Percentiles rank a stretch among this genome's conserved stretches.
These are phyloP conservation scores for Beauveria sp. DNA, from an alignment of 2,329 filamentous ascomycete genomes.

Conservation along the genomic window DNA sequence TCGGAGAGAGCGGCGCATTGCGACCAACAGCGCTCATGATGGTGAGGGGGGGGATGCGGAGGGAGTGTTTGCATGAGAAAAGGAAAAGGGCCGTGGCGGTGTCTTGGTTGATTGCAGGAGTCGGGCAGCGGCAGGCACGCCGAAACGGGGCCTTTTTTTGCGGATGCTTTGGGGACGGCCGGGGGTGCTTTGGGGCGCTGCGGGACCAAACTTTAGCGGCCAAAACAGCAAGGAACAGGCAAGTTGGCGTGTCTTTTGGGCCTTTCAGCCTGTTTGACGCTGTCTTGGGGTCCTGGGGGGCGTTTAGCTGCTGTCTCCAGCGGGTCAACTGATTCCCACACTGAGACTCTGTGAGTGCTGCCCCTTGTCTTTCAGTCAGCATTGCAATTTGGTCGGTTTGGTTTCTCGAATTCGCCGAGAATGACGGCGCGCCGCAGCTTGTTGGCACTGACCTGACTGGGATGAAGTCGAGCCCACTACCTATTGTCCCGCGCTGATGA, in stretches of 20 bases:
- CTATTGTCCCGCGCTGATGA: too few species aligned
- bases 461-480: too few species aligned
- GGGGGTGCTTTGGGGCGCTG: background rate
- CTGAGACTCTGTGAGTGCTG: too few species aligned
- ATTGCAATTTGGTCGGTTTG: too few species aligned
- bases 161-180: background rate
- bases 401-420: too few species aligned
- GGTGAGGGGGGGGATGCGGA: constrained; percentile 17
- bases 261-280: too few species aligned
- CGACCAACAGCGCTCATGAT: constrained; percentile 55
- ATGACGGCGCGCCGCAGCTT: too few species aligned
- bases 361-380: too few species aligned
- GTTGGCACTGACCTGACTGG: too few species aligned
- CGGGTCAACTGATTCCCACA: too few species aligned
- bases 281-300: background rate
- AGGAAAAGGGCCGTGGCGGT: constrained; percentile 8
- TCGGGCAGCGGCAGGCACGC: constrained; percentile 8
- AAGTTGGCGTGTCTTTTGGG: background rate
- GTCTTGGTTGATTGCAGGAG: constrained; percentile 15
- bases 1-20: constrained; percentile 72
- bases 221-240: background rate
- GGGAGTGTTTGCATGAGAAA: constrained; percentile 19
- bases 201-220: background rate
- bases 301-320: too few species aligned
- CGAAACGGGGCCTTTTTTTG: background rate